A percentile compares a stretch with the other conserved stretches of the same genome.
phyloP scores from a whole-genome alignment of 1,284 basidiomycete genomes.

The Peniophora sp. region DNA sequence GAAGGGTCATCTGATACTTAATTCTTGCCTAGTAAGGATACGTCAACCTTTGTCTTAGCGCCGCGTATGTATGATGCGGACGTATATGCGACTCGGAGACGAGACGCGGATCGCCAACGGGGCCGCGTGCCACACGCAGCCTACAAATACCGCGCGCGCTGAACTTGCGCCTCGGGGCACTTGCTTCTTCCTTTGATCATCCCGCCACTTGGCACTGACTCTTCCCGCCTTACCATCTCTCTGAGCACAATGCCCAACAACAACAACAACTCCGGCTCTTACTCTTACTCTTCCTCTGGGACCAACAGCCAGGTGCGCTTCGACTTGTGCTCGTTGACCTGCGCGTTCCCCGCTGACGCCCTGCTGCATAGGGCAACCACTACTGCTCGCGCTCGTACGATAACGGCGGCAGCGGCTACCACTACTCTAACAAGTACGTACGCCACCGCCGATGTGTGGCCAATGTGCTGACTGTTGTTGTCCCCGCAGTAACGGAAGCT shows the following conservation, averaged over 20 bases:
- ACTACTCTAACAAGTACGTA: slow-evolving; percentile 49
- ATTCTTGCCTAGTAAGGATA: too few species aligned
- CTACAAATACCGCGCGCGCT: too few species aligned
- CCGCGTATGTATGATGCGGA: too few species aligned
- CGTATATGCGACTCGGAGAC: too few species aligned
- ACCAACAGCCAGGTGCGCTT: slow-evolving; percentile 39
- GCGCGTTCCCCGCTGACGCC: neutral
- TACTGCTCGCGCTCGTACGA: slow-evolving; percentile 43
- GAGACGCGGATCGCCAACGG: too few species aligned
- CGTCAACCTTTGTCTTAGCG: too few species aligned
- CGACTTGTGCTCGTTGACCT: neutral
- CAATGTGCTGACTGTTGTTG: neutral
- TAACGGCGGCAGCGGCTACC: slow-evolving; percentile 34
- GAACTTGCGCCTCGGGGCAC: too few species aligned
- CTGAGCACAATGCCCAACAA: neutral
- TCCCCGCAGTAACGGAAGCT: slow-evolving; percentile 38
- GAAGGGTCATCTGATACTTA: too few species aligned
- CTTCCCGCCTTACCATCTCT: too few species aligned
- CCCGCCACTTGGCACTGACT: too few species aligned
- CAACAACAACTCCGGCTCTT: slow-evolving; percentile 12
- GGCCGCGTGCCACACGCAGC: too few species aligned
- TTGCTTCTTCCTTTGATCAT: too few species aligned
- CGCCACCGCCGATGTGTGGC: slow-evolving; percentile 1
- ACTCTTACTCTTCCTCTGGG: slow-evolving; percentile 39
- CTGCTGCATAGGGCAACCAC: slow-evolving; percentile 39